Conservation (phyloP, 176 grass and related monocot species). For the bread wheat (Triticum aestivum) region IWGSC_CS_RefSeq_v2.1 NC_057814.1:148656481-148656980, state of each 20-base stretch:
- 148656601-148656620: background rate
- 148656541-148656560: background rate
- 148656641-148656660: background rate
- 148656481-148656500: background rate
- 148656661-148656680: background rate
- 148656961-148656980: constrained; percentile 1
- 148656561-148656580: background rate
- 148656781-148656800: background rate
- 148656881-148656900: background rate
- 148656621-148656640: background rate
- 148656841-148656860: constrained; percentile 12
- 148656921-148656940: constrained; percentile 12
- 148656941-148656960: background rate
- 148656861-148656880: background rate
- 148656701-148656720: constrained; percentile 9
- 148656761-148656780: background rate
- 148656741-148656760: background rate
- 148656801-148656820: constrained; percentile 10
- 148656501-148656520: background rate
- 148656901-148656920: constrained; percentile 4
- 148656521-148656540: background rate
- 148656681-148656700: constrained; percentile 3
- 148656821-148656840: background rate
- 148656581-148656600: background rate
- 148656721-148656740: constrained; percentile 3